phyloP scores from a whole-genome alignment of 208 protist genomes.

The Trypanosoma scelopori region DNA sequence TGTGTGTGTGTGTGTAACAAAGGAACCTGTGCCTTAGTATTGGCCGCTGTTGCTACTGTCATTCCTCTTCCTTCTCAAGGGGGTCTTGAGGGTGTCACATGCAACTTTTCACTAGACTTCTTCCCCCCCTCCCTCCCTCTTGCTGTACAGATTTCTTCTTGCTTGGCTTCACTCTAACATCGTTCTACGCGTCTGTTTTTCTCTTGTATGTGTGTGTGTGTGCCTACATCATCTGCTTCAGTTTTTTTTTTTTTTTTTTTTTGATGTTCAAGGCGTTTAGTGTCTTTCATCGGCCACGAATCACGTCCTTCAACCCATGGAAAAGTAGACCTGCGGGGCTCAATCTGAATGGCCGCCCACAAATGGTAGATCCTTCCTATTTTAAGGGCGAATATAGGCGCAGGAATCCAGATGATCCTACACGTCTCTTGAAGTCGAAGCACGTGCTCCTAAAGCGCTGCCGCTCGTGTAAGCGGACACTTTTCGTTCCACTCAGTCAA shows the following conservation, averaged over 20 bases:
- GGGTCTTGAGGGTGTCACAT: too few relatives aligned
- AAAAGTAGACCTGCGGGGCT: conserved; percentile 72
- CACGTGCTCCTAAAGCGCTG: conserved; percentile 85
- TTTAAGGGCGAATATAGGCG: conserved; percentile 52
- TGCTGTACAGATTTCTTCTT: conserved; percentile 6
- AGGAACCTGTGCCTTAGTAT: too few relatives aligned
- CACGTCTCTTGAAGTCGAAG: conserved; percentile 63
- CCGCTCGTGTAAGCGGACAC: conserved; percentile 67
- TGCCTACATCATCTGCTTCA: conserved; percentile 1
- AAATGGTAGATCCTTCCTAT: conserved; percentile 73
- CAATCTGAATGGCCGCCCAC: conserved; percentile 65
- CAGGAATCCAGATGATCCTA: conserved; percentile 80
- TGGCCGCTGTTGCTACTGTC: neutral
- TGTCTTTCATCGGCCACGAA: conserved; percentile 34
- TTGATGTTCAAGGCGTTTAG: conserved; percentile 37
- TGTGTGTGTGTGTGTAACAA: too few relatives aligned
- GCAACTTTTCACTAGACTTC: neutral
- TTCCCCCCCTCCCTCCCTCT: too few relatives aligned
- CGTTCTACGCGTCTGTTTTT: too few relatives aligned
- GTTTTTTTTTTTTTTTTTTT: conserved; percentile 22
- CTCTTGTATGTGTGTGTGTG: too few relatives aligned
- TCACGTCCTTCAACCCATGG: conserved; percentile 86
- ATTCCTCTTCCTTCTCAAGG: neutral
- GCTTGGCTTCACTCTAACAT: too few relatives aligned
- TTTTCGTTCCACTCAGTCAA: conserved; percentile 58